Base-by-base conservation (phyloP, 805 yeast species). In the Candida ovalis region DNA sequence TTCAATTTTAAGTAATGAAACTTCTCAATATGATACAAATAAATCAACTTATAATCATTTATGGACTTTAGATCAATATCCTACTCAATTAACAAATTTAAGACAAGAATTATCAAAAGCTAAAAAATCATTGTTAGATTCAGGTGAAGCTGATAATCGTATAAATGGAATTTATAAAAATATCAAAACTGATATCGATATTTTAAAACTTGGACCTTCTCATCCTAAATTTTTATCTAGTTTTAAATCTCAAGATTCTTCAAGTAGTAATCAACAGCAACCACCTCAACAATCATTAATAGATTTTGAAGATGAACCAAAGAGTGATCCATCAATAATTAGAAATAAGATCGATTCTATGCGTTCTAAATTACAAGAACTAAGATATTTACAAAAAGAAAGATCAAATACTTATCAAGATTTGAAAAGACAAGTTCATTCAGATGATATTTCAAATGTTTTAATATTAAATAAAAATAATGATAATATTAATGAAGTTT, bases 371-470 rank as follows among this genome's bases (percentile, higher is more conserved):
- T 69, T 85, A 40, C 79, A 78, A 42, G 84, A 82, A 47, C 72
- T 92, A 58, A 78, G 78, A 48, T 72, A 78, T 40, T 62, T 89
- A 49, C 81, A 81, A 56, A 70, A 76, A 28, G 94, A 87, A 62
- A 80, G 95, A 41, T 63, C 70, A 5, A 72, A 80, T 35, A 74
- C 84, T 1, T 70, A 87, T 32, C 74, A 74, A 1, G 88, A 82
- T 43, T 72, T 92, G 58, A 89, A 89, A 60, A 75, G 72, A 6
- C 77, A 78, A 42, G 82, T 87, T 30, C 94, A 84, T 58, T 73
- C 76, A 13, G 98, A 92, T 67, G 97, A 92, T 61, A 88, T 90
- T 43, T 84, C 96, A 0, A 82, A 84, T 45, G 71, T 84, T 12
- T 72, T 92, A 28, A 77, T 92, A 8, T 70, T 84, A 54, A 84